A percentile compares a stretch with the other conserved stretches of the same genome.
Conservation (phyloP, 805 yeast genomes). For the Yamadazyma takamatsuzukensis region DNA sequence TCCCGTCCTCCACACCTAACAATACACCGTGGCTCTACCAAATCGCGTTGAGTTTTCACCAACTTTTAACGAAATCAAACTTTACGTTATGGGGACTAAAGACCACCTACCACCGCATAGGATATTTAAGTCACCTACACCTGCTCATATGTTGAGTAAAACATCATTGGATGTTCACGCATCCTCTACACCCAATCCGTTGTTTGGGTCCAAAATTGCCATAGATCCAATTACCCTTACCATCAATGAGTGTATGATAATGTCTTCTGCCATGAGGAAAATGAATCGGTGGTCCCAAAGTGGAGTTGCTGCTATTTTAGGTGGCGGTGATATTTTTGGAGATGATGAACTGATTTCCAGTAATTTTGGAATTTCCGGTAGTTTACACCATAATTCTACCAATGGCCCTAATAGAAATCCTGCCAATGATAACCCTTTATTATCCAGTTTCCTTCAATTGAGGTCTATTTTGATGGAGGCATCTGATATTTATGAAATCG, state of each 20-base stretch:
- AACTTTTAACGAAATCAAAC: no score
- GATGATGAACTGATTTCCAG: constrained; percentile 24
- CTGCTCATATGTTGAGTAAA: background rate
- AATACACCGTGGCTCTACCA: no score
- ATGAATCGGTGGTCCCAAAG: constrained; percentile 61
- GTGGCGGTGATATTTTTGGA: constrained; percentile 57
- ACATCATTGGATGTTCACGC: constrained; percentile 1
- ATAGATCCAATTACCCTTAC: constrained; percentile 79
- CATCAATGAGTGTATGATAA: constrained; percentile 81
- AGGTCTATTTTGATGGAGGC: constrained; percentile 65
- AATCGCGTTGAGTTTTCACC: no score
- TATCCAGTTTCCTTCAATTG: constrained; percentile 76
- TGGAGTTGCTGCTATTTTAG: constrained; percentile 80
- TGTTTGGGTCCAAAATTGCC: constrained; percentile 21
- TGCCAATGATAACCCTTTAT: constrained; percentile 49
- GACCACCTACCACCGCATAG: background rate
- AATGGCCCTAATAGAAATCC: constrained; percentile 2
- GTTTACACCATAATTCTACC: constrained; percentile 1
- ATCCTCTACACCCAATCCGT: constrained; percentile 1
- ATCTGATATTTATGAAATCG: constrained; percentile 50
- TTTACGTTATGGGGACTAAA: no score
- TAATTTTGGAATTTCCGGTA: constrained; percentile 17
- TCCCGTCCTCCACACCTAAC: no score
- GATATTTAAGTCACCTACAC: constrained; percentile 1
- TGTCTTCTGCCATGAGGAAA: constrained; percentile 88